Conservation (phyloP, 176 grass and related monocot species). For the Alloteropsis semialata region DNA sequence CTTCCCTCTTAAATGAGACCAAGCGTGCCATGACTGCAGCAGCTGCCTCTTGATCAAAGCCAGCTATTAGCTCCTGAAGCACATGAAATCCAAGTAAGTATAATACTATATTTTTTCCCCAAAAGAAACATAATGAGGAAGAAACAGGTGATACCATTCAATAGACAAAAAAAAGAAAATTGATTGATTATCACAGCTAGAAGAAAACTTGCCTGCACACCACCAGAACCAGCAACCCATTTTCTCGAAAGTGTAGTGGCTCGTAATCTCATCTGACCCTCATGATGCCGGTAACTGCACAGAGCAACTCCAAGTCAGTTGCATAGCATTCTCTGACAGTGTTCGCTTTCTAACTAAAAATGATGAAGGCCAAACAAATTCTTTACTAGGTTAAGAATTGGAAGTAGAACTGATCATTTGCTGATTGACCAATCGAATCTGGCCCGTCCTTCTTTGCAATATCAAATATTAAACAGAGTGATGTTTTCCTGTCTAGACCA, state of each 20-base stretch:
- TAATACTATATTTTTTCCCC: conserved; percentile 5
- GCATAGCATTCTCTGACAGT: conserved; percentile 7
- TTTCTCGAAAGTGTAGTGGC: conserved; percentile 80
- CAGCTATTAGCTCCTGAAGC: conserved; percentile 72
- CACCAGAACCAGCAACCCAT: conserved; percentile 79
- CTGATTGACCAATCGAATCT: conserved; percentile 56
- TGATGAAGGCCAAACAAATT: neutral
- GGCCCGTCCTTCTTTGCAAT: conserved; percentile 78
- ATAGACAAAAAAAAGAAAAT: conserved; percentile 2
- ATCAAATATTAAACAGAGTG: conserved; percentile 82
- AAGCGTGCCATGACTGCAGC: conserved; percentile 89
- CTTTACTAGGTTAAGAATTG: conserved; percentile 96
- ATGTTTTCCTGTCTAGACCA: conserved; percentile 91
- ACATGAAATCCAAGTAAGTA: conserved; percentile 22
- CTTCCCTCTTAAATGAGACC: conserved; percentile 90
- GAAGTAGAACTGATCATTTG: conserved; percentile 91
- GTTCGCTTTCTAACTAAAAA: neutral
- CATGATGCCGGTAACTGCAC: conserved; percentile 92
- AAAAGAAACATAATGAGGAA: neutral
- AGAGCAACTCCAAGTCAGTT: conserved; percentile 24
- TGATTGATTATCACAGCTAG: neutral
- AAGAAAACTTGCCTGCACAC: conserved; percentile 56
- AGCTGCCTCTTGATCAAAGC: conserved; percentile 97
- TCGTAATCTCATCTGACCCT: conserved; percentile 87
- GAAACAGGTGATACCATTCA: neutral